Percentiles rank a stretch among this genome's conserved stretches.
Evolutionary conservation across 2,329 filamentous ascomycete genomes (phyloP).

Genomic region (Furcasterigmium sp.): DNA sequence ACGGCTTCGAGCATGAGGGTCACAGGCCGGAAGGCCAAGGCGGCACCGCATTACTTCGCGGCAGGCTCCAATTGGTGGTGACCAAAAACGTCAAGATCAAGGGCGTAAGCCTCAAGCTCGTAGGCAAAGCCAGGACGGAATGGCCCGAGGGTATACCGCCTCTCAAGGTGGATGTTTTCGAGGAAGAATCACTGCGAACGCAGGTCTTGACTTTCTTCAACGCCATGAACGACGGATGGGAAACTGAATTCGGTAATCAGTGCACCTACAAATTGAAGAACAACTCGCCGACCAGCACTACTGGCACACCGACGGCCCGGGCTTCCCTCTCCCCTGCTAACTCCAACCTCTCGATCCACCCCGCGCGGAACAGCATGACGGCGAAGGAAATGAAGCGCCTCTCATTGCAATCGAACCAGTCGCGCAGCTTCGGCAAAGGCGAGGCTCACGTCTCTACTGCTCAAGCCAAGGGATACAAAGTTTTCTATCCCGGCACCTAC

Average conservation of each 20-base stretch:
- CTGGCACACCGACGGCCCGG: slow-evolving; percentile 28
- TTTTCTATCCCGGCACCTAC: slow-evolving; percentile 70
- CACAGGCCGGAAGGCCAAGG: slow-evolving; percentile 37
- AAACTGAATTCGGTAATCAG: slow-evolving; percentile 58
- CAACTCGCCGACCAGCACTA: slow-evolving; percentile 13
- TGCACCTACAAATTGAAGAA: slow-evolving; percentile 49
- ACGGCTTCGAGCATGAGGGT: slow-evolving; percentile 71
- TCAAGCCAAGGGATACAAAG: slow-evolving; percentile 71
- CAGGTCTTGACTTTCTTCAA: slow-evolving; percentile 94
- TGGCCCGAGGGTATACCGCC: slow-evolving; percentile 97
- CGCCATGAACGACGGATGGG: slow-evolving; percentile 57
- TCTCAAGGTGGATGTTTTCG: slow-evolving; percentile 73
- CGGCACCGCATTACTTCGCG: slow-evolving; percentile 81
- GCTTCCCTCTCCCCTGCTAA: slow-evolving; percentile 20
- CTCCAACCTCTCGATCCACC: slow-evolving; percentile 25
- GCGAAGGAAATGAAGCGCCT: slow-evolving; percentile 58
- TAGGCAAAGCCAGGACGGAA: slow-evolving; percentile 80
- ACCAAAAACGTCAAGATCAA: slow-evolving; percentile 92
- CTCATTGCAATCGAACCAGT: slow-evolving; percentile 75
- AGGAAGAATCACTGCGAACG: slow-evolving; percentile 80
- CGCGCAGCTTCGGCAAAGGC: slow-evolving; percentile 78
- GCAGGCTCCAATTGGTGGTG: slow-evolving; percentile 74
- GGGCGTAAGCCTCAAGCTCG: slow-evolving; percentile 79
- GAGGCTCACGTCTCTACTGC: slow-evolving; percentile 59
- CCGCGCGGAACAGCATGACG: slow-evolving; percentile 20